Evolutionary conservation across 805 yeast species (phyloP).

Genomic region (Candida ovalis): DNA sequence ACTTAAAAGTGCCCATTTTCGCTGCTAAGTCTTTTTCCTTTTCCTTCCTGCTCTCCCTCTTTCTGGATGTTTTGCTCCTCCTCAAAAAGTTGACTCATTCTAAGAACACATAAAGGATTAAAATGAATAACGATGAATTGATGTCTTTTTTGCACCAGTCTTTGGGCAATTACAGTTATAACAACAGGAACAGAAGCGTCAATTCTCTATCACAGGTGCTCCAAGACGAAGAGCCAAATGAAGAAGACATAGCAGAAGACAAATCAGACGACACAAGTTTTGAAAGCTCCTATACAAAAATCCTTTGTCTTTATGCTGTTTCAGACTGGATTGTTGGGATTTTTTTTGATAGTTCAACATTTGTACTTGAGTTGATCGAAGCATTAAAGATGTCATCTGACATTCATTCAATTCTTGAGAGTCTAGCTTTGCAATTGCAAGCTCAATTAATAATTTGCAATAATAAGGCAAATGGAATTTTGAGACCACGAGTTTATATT

Average conservation of each 20-base stretch:
- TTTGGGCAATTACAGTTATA: background rate
- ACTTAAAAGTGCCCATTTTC: background rate
- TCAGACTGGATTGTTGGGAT: background rate
- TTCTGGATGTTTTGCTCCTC: too few relatives aligned
- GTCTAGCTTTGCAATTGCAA: background rate
- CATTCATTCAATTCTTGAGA: background rate
- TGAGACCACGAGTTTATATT: constrained; percentile 2
- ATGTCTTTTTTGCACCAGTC: background rate
- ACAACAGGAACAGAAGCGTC: background rate
- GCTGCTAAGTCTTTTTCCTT: background rate
- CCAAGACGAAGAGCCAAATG: background rate
- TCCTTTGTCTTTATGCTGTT: background rate
- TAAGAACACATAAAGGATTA: background rate
- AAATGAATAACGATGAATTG: background rate
- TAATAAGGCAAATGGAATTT: constrained; percentile 1
- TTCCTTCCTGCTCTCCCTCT: too few relatives aligned
- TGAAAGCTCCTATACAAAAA: background rate
- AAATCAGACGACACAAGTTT: background rate
- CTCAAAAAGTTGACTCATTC: too few relatives aligned
- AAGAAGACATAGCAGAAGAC: background rate
- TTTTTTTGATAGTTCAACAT: background rate
- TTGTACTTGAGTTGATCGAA: constrained; percentile 6
- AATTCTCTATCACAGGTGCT: background rate
- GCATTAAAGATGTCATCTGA: constrained; percentile 2
- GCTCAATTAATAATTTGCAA: constrained; percentile 11